phyloP scores from a whole-genome alignment of 2,329 filamentous ascomycete genomes.

The Xylogone sp. region DNA sequence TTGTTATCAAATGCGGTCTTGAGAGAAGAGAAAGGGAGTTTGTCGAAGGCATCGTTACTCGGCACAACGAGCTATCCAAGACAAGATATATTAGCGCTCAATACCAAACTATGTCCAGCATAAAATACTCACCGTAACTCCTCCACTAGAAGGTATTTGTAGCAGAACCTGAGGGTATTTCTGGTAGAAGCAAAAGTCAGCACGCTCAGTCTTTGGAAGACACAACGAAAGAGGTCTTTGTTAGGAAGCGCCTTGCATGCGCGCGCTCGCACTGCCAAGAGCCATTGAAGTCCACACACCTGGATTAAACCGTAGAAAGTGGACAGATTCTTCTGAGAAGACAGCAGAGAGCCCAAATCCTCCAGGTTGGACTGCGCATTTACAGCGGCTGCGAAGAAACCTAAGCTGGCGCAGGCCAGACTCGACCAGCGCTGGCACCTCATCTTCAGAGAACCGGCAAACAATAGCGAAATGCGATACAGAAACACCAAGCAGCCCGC shows the following conservation, averaged over 20 bases:
- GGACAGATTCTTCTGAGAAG: constrained; percentile 36
- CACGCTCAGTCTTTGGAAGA: neutral
- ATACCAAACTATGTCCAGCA: neutral
- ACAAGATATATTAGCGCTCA: neutral
- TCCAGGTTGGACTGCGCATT: constrained; percentile 16
- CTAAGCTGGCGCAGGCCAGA: constrained; percentile 10
- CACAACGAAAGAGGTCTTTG: no score
- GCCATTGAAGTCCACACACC: constrained; percentile 23
- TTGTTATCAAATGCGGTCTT: constrained; percentile 24
- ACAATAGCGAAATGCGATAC: neutral
- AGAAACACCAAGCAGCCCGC: neutral
- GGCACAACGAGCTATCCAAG: constrained; percentile 33
- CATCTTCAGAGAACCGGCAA: constrained; percentile 4
- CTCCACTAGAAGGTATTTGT: constrained; percentile 38
- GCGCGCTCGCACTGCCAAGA: neutral
- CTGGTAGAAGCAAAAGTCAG: constrained; percentile 22
- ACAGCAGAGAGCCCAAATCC: constrained; percentile 37
- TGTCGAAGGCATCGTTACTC: constrained; percentile 31
- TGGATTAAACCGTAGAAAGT: constrained; percentile 41
- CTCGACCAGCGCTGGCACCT: constrained; percentile 13
- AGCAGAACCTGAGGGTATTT: constrained; percentile 43
- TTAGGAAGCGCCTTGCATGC: no score
- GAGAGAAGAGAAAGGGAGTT: constrained; percentile 30
- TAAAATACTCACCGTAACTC: constrained; percentile 37
- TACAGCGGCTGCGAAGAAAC: constrained; percentile 8